Evolutionary conservation across 345 rosid genomes (phyloP).

Genomic region (Pugionium dolabratum): DNA sequence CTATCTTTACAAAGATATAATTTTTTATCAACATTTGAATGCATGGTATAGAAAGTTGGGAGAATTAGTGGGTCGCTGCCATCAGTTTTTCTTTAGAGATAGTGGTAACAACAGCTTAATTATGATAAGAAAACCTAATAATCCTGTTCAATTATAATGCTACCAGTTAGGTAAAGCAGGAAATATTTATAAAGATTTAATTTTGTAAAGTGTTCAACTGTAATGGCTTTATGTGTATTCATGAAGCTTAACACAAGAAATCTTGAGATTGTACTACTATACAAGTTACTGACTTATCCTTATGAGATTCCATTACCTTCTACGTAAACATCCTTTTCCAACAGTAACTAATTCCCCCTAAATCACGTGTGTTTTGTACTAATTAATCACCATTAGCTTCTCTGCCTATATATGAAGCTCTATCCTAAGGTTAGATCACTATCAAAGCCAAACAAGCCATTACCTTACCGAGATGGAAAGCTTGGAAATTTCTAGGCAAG

Average conservation of each 20-base stretch:
- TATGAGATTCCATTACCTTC: constrained; percentile 26
- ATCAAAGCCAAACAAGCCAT: constrained; percentile 27
- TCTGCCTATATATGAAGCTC: constrained; percentile 24
- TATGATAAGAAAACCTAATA: constrained; percentile 34
- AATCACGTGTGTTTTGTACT: constrained; percentile 29
- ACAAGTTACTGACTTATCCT: constrained; percentile 29
- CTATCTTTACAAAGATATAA: not conserved
- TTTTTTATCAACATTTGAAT: constrained; percentile 17
- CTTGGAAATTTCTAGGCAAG: constrained; percentile 23
- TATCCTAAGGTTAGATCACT: constrained; percentile 15
- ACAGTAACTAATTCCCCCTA: constrained; percentile 26
- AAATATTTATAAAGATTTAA: constrained; percentile 20
- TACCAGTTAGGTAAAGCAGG: constrained; percentile 37
- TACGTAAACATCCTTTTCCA: constrained; percentile 27
- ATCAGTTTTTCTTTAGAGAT: constrained; percentile 31
- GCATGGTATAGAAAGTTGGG: not conserved
- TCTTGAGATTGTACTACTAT: constrained; percentile 13
- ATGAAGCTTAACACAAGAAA: constrained; percentile 6
- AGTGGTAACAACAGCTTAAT: constrained; percentile 27
- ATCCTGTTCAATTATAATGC: constrained; percentile 29
- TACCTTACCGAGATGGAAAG: constrained; percentile 22
- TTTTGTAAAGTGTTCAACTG: not conserved
- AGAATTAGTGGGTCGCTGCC: constrained; percentile 38
- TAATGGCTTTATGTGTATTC: not conserved
- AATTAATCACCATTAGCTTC: constrained; percentile 21